Evolutionary conservation across 495 filamentous ascomycete species (phyloP).

Genomic region (Neurospora africana): DNA sequence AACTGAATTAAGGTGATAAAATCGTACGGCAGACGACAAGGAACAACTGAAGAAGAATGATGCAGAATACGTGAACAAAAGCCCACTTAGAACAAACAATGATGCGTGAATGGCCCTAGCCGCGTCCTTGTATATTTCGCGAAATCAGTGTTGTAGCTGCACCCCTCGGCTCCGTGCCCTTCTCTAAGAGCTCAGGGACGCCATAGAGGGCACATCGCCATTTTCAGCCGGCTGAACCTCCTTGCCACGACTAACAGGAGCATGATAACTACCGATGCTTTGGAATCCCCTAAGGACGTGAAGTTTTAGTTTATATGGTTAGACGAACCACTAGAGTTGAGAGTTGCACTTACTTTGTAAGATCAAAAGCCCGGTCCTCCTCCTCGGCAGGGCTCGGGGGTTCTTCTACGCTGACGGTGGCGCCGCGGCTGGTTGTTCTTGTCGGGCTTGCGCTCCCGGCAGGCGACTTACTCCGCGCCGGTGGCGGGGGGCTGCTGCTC

Average conservation of each 20-base stretch:
- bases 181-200: background rate
- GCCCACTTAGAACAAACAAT: background rate
- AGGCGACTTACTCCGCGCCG: slow-evolving; percentile 29
- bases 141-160: background rate
- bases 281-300: slow-evolving; percentile 24
- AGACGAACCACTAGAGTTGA: background rate
- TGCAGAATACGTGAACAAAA: background rate
- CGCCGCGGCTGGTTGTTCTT: slow-evolving; percentile 7
- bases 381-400: slow-evolving; percentile 9
- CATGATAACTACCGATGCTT: slow-evolving; percentile 31
- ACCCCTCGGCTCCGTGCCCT: background rate
- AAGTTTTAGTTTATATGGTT: slow-evolving; percentile 1
- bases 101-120: background rate
- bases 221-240: slow-evolving; percentile 13
- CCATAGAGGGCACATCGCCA: background rate
- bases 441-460: slow-evolving; percentile 18
- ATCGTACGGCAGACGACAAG: background rate
- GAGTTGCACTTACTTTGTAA: slow-evolving; percentile 23
- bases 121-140: background rate
- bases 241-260: slow-evolving; percentile 23
- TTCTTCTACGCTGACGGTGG: background rate
- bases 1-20: background rate
- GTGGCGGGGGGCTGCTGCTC: slow-evolving; percentile 57
- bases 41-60: background rate
- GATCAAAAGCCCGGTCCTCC: slow-evolving; percentile 25